Evolutionary conservation across 768 basidiomycete species (phyloP).

Genomic region (Brasilioporus rufonigricans): DNA sequence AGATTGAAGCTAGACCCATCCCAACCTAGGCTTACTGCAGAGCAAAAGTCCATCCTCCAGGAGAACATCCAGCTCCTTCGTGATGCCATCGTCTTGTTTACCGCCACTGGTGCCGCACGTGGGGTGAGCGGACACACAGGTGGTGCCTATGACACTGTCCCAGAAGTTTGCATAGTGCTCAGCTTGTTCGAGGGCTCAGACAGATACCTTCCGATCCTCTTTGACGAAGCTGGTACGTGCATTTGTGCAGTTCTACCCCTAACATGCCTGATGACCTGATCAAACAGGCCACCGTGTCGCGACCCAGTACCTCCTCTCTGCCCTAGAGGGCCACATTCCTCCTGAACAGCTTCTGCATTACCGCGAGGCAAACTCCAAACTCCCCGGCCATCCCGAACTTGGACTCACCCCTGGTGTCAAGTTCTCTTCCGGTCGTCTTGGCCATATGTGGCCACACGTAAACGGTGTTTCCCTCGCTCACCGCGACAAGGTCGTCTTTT

Average conservation of each 20-base stretch:
- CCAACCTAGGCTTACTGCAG: conserved; percentile 57
- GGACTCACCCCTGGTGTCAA: conserved; percentile 91
- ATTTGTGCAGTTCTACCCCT: background rate
- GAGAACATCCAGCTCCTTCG: conserved; percentile 79
- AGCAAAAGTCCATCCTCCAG: conserved; percentile 56
- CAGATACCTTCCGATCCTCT: conserved; percentile 66
- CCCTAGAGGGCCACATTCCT: conserved; percentile 68
- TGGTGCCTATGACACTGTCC: conserved; percentile 74
- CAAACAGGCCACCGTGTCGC: conserved; percentile 80
- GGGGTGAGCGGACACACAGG: conserved; percentile 88
- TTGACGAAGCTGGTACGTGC: conserved; percentile 77
- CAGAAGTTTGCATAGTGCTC: conserved; percentile 79
- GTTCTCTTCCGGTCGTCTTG: conserved; percentile 90
- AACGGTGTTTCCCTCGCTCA: conserved; percentile 85
- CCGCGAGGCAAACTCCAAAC: conserved; percentile 80
- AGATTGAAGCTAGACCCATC: conserved; percentile 75
- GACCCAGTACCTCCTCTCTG: conserved; percentile 83
- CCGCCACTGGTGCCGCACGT: conserved; percentile 79
- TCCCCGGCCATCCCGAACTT: conserved; percentile 87
- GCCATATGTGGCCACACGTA: conserved; percentile 88
- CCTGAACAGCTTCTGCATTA: conserved; percentile 80
- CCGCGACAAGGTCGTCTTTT: conserved; percentile 72
- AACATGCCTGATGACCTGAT: background rate
- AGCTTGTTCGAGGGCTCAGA: conserved; percentile 64
- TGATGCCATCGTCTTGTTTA: conserved; percentile 84